Evolutionary conservation across 2,329 filamentous ascomycete genomes (phyloP), one percentile per base, ranked within the genome.

Genomic region (Thelonectria discophora): DNA sequence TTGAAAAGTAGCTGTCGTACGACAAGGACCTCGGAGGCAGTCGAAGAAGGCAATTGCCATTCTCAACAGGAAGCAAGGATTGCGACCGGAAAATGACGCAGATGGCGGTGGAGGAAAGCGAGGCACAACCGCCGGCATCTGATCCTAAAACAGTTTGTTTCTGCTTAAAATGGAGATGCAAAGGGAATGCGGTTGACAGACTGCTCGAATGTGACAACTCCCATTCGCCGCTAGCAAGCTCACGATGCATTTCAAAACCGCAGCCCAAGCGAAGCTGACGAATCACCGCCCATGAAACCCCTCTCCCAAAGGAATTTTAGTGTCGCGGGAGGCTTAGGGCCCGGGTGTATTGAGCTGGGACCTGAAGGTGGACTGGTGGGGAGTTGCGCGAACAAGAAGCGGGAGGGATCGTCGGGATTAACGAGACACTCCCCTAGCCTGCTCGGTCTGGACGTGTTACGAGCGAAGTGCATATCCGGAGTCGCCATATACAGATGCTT

Each of bases 271-370:
- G 42, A 54, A 43, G 58, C 49, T 58, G 56, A 62, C 65, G 45
- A 56, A 59, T 56, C 53, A 60, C 58, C 58, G 54, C 47, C 50
- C 52, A 51, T 30, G 50, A 37, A 52, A 13, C 10, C 32, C 11
- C 30, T 27, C 39, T 60, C 65, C 69, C 69, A 68, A 68, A 69
- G 20, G 58, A 46, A 58, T 47, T 45, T 62, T 72, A 72, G 69
- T 69, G 63, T 60, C 57, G 37, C 69, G 69, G 69, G 69, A 71
- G 67, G 68, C 69, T 71, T 67, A 55, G 64, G 54, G 55, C 65
- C 65, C 57, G 56, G 59, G 55, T 56, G 57, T 59, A 52, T 21
- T 67, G 66, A 58, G 60, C 56, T 64, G 48, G 49, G 47, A 54
- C 51, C 48, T 50, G 57, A 49, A 58, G 59, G 54, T 62, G 50